Percentiles rank a stretch among this genome's conserved stretches.
Evolutionary conservation across 2,329 filamentous ascomycete genomes (phyloP).

Genomic region (Apiospora malaysiana): DNA sequence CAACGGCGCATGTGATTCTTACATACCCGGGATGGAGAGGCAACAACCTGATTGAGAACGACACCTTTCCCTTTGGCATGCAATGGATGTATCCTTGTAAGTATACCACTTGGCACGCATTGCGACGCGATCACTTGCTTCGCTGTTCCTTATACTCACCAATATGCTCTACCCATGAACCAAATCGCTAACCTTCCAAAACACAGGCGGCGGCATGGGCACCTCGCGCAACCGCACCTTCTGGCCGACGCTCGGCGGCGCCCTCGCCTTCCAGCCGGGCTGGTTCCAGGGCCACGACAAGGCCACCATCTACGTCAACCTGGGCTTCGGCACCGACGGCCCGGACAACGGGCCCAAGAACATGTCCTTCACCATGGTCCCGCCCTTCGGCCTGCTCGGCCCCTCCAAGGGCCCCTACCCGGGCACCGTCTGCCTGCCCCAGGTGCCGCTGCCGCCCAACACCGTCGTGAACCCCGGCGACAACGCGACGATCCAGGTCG

Average conservation of each 20-base stretch:
- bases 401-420: conserved; percentile 85
- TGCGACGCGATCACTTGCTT: not conserved
- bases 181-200: no score
- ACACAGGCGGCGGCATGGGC: conserved; percentile 80
- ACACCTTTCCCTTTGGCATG: conserved; percentile 85
- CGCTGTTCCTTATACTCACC: no score
- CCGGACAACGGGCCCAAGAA: conserved; percentile 73
- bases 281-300: conserved; percentile 91
- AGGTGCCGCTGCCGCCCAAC: conserved; percentile 81
- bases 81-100: conserved; percentile 95
- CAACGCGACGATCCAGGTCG: conserved; percentile 77
- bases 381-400: conserved; percentile 82
- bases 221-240: conserved; percentile 83
- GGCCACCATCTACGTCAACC: conserved; percentile 88
- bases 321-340: conserved; percentile 74
- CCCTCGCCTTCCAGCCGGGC: conserved; percentile 88
- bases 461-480: conserved; percentile 78
- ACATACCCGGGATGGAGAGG: conserved; percentile 88
- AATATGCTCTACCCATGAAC: not conserved
- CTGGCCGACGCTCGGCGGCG: conserved; percentile 88
- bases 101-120: conserved; percentile 38
- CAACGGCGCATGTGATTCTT: conserved; percentile 78
- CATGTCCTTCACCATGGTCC: conserved; percentile 84
- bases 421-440: conserved; percentile 86
- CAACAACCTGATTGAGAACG: conserved; percentile 82